phyloP scores from a whole-genome alignment of 345 rosid species.

The Bretschneidera sinensis region DNA sequence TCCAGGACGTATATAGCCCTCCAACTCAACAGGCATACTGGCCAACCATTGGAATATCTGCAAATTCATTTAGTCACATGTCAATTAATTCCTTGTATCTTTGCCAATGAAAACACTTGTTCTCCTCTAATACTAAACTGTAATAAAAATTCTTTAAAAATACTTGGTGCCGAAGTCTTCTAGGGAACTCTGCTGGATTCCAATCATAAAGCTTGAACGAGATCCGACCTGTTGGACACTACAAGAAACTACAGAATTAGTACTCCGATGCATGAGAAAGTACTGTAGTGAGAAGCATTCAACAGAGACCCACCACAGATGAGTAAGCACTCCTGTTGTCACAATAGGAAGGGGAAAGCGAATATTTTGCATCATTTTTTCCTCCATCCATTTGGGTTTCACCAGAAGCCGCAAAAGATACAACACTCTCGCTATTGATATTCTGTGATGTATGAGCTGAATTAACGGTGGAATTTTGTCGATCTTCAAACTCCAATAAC shows the following conservation, averaged over 20 bases:
- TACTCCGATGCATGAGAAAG: conserved; percentile 3
- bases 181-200: conserved; percentile 98
- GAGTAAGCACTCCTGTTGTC: conserved; percentile 70
- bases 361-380: conserved; percentile 50
- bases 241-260: conserved; percentile 27
- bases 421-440: conserved; percentile 50
- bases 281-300: conserved; percentile 11
- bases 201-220: conserved; percentile 97
- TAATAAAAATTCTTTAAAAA: conserved; percentile 44
- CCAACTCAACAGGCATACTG: conserved; percentile 95
- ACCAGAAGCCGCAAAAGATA: conserved; percentile 45
- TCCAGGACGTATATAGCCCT: conserved; percentile 96
- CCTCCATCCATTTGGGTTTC: conserved; percentile 45
- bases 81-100: conserved; percentile 29
- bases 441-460: conserved; percentile 49
- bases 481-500: conserved; percentile 55
- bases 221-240: conserved; percentile 98
- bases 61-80: conserved; percentile 22
- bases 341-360: conserved; percentile 50
- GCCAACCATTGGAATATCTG: conserved; percentile 97
- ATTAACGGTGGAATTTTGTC: conserved; percentile 32
- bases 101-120: conserved; percentile 6
- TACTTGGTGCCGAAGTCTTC: conserved; percentile 99
- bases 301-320: conserved; percentile 57
- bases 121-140: conserved; percentile 57